Evolutionary conservation across 1,139 yeast genomes (phyloP), one percentile per base, ranked within the genome.

Genomic region (Diutina pseudorugosa): DNA sequence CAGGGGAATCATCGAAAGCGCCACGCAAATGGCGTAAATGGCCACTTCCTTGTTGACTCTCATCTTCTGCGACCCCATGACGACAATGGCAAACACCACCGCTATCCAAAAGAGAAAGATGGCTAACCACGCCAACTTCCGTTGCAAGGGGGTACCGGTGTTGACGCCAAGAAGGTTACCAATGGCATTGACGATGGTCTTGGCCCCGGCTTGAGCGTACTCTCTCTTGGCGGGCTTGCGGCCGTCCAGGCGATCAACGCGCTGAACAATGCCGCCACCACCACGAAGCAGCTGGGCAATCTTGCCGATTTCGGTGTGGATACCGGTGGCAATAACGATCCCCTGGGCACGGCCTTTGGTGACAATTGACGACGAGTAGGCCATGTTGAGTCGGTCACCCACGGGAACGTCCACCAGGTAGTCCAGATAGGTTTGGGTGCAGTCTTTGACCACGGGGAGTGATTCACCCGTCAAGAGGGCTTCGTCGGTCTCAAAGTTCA

Each of bases 401-500:
- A 85, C 87, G 1, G 91, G 85, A 8, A 44, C 21, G 4, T 41
- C 41, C 2, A 11, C 44, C 11, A 7, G 8, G n/a, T 30, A 30
- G 36, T 30, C 36, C 11, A n/a, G 11, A 60, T 77, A 81, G 16
- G 73, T 64, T 7, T 65, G 66, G 0, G 65, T 61, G 44, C 73
- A 76, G 54, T 75, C 72, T 63, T 86, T 86, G 33, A 74, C 67
- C n/a, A 85, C 80, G 0, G 95, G 93, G 53, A 85, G 69, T 0
- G 93, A 84, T 65, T 86, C 95, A 55, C 94, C 95, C 2, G 93
- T 85, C 54, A 85, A 73, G 52, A 85, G 70, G 8, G 94, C 91
- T 65, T 85, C 94, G 62, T 85, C 94, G 9, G 90, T 79, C 64
- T 85, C 94, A 58, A 85, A 80, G 65, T 85, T 85, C 70, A 79